Evolutionary conservation across 768 basidiomycete genomes (phyloP), one percentile per base, ranked within the genome.

Genomic region (Russula brevipes): DNA sequence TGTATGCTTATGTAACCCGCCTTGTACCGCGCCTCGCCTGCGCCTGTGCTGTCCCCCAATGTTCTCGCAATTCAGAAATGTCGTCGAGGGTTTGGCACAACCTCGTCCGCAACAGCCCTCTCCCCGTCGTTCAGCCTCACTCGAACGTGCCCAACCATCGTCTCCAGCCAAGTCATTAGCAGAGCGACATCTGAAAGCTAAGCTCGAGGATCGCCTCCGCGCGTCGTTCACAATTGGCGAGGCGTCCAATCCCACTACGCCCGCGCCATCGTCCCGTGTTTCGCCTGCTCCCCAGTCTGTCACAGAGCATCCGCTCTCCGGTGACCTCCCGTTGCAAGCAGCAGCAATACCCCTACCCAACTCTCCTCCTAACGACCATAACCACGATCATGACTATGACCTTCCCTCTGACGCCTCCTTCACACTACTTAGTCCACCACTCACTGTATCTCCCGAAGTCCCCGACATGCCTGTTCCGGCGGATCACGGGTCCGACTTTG

Each of bases 131-230:
- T 38, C 66, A 35, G 59, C 33, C 10, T 63, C 58, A 42, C 46
- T 66, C 41, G 69, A 69, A 53, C 38, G 69, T 5, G 44, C 36
- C 14, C 52, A 17, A 12, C 35, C 33, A 38, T 9, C 42, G 4
- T 71, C 72, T 10, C 66, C 72, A 33, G 62, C 70, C 19, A 71
- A 71, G 50, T 71, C 71, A 5, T 54, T 67, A 52, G 69, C 73
- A 38, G 72, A 66, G 5, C 54, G 63, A 17, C 57, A 71, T 54
- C 74, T 78, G 51, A 87, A 88, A 70, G 78, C 81, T 8, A 87
- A 81, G 30, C 76, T 92, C 2, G 91, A 92, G 73, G 90, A 92
- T 61, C 79, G 91, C 50, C 76, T 92, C n/a, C 82, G 86, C 50
- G 85, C 88, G 76, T 79, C 81, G 33, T 81, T 85, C 67, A 79